Conservation (phyloP, 441 rosid genomes). For the Syzygium malaccense region DNA sequence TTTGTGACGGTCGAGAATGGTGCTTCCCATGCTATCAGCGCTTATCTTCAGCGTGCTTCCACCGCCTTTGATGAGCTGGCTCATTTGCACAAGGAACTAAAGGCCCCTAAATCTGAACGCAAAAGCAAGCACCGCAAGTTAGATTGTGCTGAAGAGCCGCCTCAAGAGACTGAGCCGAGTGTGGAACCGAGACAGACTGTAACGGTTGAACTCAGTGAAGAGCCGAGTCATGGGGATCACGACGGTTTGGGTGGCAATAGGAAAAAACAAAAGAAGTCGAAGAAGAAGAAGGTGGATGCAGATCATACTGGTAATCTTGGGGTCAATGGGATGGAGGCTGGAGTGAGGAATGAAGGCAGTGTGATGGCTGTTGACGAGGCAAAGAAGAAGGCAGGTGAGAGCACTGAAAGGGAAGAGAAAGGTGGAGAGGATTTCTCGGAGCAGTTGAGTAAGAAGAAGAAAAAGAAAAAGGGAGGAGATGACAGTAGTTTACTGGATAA, state of each 20-base stretch:
- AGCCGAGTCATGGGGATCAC: not conserved
- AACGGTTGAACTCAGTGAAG: not conserved
- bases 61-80: conserved; percentile 40
- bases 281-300: conserved; percentile 1
- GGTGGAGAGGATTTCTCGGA: not conserved
- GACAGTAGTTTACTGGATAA: conserved; percentile 1
- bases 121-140: conserved; percentile 15
- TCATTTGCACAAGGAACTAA: conserved; percentile 27
- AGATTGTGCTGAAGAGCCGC: not conserved
- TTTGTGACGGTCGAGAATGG: conserved; percentile 44
- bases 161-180: not conserved
- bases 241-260: not conserved
- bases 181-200: not conserved
- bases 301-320: not conserved
- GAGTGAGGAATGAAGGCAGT: not conserved
- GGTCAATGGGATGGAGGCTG: not conserved
- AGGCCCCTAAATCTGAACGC: conserved; percentile 14
- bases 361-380: not conserved
- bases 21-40: conserved; percentile 46
- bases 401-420: not conserved
- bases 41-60: conserved; percentile 52
- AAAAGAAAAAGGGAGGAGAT: not conserved
- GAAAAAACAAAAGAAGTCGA: not conserved
- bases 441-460: not conserved
- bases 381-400: not conserved